Conservation (phyloP, 768 basidiomycete genomes). For the Leucocoprinus leucothites region DNA sequence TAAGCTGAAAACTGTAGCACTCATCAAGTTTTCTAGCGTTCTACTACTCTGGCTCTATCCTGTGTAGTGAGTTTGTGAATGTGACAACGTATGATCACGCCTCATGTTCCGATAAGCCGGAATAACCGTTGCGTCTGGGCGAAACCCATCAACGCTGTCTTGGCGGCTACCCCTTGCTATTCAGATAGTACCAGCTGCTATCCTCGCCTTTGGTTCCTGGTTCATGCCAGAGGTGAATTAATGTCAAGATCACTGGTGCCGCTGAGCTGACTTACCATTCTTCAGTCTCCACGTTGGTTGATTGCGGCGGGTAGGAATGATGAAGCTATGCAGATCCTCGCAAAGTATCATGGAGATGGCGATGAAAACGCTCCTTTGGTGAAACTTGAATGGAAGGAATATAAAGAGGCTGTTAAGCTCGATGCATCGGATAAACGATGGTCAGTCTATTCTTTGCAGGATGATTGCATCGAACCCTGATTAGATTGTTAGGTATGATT, state of each 20-base stretch:
- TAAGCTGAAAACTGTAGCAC: too few species aligned
- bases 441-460: constrained; percentile 26
- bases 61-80: constrained; percentile 31
- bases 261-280: background rate
- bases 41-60: constrained; percentile 42
- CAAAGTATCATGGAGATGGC: constrained; percentile 51
- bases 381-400: constrained; percentile 48
- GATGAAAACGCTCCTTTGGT: constrained; percentile 49
- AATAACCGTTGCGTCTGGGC: constrained; percentile 40
- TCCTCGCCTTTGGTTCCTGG: constrained; percentile 30
- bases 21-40: constrained; percentile 29
- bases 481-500: constrained; percentile 39
- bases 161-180: constrained; percentile 54
- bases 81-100: background rate
- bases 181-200: constrained; percentile 45
- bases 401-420: constrained; percentile 44
- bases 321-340: constrained; percentile 44
- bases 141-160: constrained; percentile 28
- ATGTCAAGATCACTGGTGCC: background rate
- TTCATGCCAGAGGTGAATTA: constrained; percentile 37
- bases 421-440: constrained; percentile 57
- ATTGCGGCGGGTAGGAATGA: constrained; percentile 45
- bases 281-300: constrained; percentile 52
- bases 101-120: constrained; percentile 14
- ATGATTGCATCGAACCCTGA: background rate